A percentile compares a stretch with the other conserved stretches of the same genome.
These are phyloP conservation scores for Leucosporidium scottii DNA, from an alignment of 768 basidiomycete genomes.

Conservation along the genomic window DNA sequence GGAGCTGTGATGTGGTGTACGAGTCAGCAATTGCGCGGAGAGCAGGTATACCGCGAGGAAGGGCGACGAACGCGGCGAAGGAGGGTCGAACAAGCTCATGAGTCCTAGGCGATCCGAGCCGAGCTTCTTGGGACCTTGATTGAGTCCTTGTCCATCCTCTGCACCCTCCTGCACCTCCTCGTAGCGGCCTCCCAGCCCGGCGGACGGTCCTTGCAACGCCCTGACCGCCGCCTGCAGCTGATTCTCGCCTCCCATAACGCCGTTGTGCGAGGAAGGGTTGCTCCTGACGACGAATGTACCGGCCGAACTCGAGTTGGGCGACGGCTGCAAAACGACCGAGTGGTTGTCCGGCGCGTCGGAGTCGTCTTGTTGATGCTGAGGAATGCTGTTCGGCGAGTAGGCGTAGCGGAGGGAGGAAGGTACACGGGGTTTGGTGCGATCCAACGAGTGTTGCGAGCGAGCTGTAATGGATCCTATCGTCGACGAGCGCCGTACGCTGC, in stretches of 20 bases:
- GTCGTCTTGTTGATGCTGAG: not conserved
- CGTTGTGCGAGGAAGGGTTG: not conserved
- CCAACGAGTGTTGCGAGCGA: not conserved
- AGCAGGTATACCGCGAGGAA: not conserved
- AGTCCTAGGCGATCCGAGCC: slow-evolving; percentile 1
- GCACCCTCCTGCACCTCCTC: not conserved
- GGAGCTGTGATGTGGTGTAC: not conserved
- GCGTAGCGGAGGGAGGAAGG: slow-evolving; percentile 35
- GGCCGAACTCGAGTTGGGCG: not conserved
- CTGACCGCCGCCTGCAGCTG: slow-evolving; percentile 26
- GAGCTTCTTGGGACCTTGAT: too few species aligned
- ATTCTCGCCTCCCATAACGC: not conserved
- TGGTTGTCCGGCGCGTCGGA: not conserved
- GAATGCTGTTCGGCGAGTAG: slow-evolving; percentile 9
- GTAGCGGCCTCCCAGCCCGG: slow-evolving; percentile 3
- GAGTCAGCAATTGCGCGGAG: too few species aligned
- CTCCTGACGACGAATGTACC: slow-evolving; percentile 19
- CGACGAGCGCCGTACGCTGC: not conserved
- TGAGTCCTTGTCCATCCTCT: not conserved
- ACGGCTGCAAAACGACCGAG: not conserved
- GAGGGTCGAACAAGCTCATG: slow-evolving; percentile 23
- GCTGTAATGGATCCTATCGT: not conserved
- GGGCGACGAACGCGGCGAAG: not conserved
- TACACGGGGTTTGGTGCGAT: slow-evolving; percentile 22
- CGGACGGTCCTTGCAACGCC: slow-evolving; percentile 19